Evolutionary conservation across 208 protist species (phyloP).

Genomic region (Zelonia costaricensis): DNA sequence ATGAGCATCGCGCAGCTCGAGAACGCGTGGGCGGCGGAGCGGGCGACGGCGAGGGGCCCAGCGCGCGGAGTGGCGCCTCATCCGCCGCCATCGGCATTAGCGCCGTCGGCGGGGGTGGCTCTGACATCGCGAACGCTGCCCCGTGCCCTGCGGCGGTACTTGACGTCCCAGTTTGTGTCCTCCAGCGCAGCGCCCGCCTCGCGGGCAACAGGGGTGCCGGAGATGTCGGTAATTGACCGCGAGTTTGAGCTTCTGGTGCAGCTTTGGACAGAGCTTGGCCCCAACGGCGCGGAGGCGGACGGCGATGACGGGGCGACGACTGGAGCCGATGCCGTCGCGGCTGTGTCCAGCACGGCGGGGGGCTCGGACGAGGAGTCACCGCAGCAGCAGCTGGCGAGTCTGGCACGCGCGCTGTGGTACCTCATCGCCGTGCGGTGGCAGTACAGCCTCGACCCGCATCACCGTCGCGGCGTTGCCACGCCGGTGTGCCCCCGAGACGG

Average conservation of each 20-base stretch:
- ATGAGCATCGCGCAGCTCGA: slow-evolving; percentile 5
- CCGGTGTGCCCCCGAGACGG: no score
- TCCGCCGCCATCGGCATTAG: background rate
- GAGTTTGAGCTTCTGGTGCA: slow-evolving; percentile 18
- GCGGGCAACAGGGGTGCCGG: slow-evolving; percentile 23
- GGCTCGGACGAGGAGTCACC: slow-evolving; percentile 1
- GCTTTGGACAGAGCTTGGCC: slow-evolving; percentile 1
- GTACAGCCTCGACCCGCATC: slow-evolving; percentile 14
- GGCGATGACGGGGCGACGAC: background rate
- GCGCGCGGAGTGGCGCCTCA: background rate
- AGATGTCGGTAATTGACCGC: slow-evolving; percentile 17
- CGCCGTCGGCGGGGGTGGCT: no score
- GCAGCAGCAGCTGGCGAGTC: slow-evolving; percentile 17
- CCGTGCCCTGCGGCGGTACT: slow-evolving; percentile 2
- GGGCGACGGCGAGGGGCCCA: background rate
- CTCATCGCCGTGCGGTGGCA: slow-evolving; percentile 42
- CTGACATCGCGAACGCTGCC: slow-evolving; percentile 1
- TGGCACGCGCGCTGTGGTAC: slow-evolving; percentile 49
- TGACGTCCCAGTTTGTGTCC: slow-evolving; percentile 6
- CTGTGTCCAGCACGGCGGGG: background rate
- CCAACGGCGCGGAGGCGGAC: background rate
- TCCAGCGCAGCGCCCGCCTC: background rate
- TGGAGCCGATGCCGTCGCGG: background rate
- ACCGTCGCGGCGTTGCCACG: background rate
- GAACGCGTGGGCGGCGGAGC: slow-evolving; percentile 8